Conservation (phyloP, 345 rosid species). For the Draba incana region DNA sequence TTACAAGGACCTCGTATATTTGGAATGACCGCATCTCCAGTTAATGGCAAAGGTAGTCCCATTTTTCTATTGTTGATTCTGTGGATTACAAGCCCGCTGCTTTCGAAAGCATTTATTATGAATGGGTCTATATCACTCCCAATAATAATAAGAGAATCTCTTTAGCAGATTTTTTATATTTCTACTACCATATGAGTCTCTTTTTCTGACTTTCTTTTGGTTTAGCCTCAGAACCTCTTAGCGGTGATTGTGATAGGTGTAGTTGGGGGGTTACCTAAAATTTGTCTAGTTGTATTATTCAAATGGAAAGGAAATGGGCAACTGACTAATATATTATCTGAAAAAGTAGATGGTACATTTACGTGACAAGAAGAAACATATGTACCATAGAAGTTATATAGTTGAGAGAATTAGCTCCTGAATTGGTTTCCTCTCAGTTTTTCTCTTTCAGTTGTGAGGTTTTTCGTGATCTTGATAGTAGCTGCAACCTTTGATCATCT, state of each 20-base stretch:
- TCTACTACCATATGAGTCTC: not conserved
- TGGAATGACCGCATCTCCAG: slow-evolving; percentile 99
- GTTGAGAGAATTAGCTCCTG: slow-evolving; percentile 24
- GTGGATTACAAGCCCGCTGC: slow-evolving; percentile 16
- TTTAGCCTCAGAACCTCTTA: slow-evolving; percentile 3
- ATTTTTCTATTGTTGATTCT: slow-evolving; percentile 12
- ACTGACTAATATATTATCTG: not conserved
- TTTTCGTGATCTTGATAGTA: slow-evolving; percentile 24
- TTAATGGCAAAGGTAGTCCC: slow-evolving; percentile 82
- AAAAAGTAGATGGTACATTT: not conserved
- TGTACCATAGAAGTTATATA: slow-evolving; percentile 15
- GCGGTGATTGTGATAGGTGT: not conserved
- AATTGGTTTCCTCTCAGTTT: slow-evolving; percentile 11
- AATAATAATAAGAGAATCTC: slow-evolving; percentile 10
- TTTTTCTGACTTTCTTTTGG: slow-evolving; percentile 5
- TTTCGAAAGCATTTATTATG: not conserved
- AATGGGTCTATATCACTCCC: not conserved
- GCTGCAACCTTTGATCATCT: slow-evolving; percentile 31
- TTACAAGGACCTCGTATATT: slow-evolving; percentile 74
- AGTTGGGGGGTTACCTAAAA: not conserved
- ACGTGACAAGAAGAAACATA: slow-evolving; percentile 2
- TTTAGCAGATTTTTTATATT: slow-evolving; percentile 6
- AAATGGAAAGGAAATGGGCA: not conserved
- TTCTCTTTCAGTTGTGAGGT: slow-evolving; percentile 15
- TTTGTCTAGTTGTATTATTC: not conserved